Conservation (phyloP, 352 stramenopile genomes). For the Phytophthora colocasiae region DNA sequence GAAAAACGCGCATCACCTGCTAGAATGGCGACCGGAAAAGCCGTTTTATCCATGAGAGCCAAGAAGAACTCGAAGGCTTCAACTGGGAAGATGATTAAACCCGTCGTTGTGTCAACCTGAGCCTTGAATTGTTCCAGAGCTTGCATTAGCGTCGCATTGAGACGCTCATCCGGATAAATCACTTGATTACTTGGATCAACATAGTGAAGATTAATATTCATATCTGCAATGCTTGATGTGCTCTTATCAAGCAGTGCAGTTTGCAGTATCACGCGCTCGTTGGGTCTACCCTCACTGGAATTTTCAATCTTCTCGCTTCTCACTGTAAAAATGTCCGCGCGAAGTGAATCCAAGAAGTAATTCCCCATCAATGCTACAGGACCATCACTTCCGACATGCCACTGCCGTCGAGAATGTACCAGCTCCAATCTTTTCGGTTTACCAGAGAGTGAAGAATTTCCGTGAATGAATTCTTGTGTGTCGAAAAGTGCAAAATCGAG, state of each 20-base stretch:
- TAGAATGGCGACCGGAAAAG: constrained; percentile 44
- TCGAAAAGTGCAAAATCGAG: constrained; percentile 83
- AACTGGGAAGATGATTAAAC: constrained; percentile 73
- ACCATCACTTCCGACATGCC: constrained; percentile 54
- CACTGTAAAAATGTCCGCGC: constrained; percentile 70
- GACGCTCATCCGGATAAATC: constrained; percentile 45
- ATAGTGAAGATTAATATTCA: constrained; percentile 50
- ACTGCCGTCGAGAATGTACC: constrained; percentile 31
- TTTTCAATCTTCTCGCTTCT: constrained; percentile 11
- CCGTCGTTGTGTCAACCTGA: constrained; percentile 28
- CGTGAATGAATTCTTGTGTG: constrained; percentile 52
- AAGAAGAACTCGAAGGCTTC: constrained; percentile 70
- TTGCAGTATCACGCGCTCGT: constrained; percentile 31
- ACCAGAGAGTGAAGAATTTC: background rate
- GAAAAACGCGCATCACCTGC: constrained; percentile 73
- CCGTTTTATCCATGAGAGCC: constrained; percentile 29
- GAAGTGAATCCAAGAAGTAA: constrained; percentile 85
- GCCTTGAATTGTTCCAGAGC: constrained; percentile 35
- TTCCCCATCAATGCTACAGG: constrained; percentile 83
- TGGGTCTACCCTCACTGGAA: background rate
- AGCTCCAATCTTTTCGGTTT: constrained; percentile 43
- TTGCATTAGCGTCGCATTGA: constrained; percentile 53
- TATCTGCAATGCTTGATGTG: constrained; percentile 56
- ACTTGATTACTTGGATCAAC: constrained; percentile 29
- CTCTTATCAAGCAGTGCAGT: constrained; percentile 51